phyloP scores from a whole-genome alignment of 192 early-diverging fungal genomes.

The Coemansia sp. region DNA sequence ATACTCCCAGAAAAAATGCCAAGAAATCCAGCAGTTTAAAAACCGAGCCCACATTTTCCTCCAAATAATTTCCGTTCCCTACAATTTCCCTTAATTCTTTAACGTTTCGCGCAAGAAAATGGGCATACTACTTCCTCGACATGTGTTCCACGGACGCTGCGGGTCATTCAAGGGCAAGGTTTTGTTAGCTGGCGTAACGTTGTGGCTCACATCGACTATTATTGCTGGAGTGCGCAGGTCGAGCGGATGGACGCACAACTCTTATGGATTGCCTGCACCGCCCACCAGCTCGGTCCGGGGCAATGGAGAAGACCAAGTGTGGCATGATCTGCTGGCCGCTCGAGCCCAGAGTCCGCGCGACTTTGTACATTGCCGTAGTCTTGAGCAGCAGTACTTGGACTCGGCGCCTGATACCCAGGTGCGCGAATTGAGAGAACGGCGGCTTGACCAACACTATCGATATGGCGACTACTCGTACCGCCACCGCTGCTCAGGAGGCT shows the following conservation, averaged over 20 bases:
- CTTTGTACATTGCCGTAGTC: slow-evolving; percentile 7
- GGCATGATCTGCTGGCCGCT: not conserved
- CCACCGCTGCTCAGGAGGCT: slow-evolving; percentile 9
- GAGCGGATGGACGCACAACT: slow-evolving; percentile 31
- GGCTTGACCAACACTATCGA: not conserved
- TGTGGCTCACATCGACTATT: slow-evolving; percentile 42
- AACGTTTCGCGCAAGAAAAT: not conserved
- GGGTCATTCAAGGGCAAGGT: slow-evolving; percentile 21
- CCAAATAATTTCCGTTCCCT: not conserved
- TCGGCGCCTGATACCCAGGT: slow-evolving; percentile 9
- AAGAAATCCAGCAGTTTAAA: no score
- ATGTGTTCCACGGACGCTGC: slow-evolving; percentile 13
- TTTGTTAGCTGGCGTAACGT: slow-evolving; percentile 24
- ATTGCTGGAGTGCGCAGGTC: slow-evolving; percentile 35
- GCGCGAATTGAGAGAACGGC: slow-evolving; percentile 13
- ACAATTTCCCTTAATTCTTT: not conserved
- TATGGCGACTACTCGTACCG: not conserved
- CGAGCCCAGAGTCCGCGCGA: not conserved
- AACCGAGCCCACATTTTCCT: not conserved
- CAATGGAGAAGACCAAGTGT: not conserved
- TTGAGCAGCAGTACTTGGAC: slow-evolving; percentile 27
- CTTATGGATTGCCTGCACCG: slow-evolving; percentile 8
- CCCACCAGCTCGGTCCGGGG: not conserved
- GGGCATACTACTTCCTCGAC: slow-evolving; percentile 10
- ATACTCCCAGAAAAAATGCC: no score